These are phyloP conservation scores for Apostasia ramifera DNA, from an alignment of 106 monocot species.

Conservation along the genomic window DNA sequence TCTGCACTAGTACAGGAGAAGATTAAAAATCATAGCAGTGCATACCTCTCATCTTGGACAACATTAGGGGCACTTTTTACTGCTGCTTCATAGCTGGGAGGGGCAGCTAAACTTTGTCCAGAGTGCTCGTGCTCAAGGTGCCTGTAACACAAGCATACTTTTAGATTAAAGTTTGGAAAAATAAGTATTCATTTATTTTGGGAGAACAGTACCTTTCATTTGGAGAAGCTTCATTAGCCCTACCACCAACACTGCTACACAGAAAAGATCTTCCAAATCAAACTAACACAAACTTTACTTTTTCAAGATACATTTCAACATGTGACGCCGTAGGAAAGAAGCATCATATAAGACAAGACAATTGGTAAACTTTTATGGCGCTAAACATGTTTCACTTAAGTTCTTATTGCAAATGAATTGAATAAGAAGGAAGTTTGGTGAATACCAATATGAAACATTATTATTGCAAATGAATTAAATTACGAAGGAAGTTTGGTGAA, in stretches of 20 bases:
- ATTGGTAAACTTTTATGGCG: not conserved
- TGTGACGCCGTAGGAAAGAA: no score
- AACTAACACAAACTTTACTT: not conserved
- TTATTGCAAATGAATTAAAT: not conserved
- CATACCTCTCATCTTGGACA: conserved; percentile 51
- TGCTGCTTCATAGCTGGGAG: conserved; percentile 78
- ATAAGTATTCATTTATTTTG: not conserved
- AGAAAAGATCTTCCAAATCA: not conserved
- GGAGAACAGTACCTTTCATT: conserved; percentile 44
- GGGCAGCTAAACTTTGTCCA: conserved; percentile 48
- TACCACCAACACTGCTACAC: conserved; percentile 55
- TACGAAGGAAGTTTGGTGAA: not conserved
- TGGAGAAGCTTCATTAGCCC: conserved; percentile 43
- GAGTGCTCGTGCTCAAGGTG: conserved; percentile 44
- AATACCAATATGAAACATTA: not conserved
- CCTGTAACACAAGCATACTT: conserved; percentile 11
- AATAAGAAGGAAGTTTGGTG: not conserved
- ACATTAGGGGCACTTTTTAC: conserved; percentile 21
- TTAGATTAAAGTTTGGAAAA: not conserved
- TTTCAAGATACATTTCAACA: not conserved
- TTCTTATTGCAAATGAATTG: no score
- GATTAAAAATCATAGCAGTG: conserved; percentile 8
- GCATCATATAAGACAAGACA: not conserved
- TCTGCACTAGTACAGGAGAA: not conserved
- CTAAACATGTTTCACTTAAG: no score